A percentile compares a stretch with the other conserved stretches of the same genome.
Evolutionary conservation across 768 basidiomycete genomes (phyloP).

Genomic region (Sarcodon aspratus): DNA sequence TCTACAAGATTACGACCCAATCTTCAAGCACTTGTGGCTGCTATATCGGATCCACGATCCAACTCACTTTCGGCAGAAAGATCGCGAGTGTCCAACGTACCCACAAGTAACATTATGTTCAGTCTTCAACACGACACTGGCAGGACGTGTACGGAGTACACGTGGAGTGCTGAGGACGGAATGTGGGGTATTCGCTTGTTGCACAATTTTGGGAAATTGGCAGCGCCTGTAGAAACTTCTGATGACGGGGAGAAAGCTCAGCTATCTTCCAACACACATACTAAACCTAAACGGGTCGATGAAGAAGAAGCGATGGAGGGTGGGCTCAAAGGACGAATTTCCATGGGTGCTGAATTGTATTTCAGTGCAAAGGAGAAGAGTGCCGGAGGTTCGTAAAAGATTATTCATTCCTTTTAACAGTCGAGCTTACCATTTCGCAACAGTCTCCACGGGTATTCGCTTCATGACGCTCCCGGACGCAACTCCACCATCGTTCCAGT

Average conservation of each 20-base stretch:
- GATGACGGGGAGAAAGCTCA: conserved; percentile 15
- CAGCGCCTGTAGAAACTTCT: conserved; percentile 20
- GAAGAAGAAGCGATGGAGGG: conserved; percentile 92
- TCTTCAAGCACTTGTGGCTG: conserved; percentile 72
- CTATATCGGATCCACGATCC: conserved; percentile 72
- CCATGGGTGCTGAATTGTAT: conserved; percentile 88
- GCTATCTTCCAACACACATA: conserved; percentile 15
- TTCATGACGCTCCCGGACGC: conserved; percentile 87
- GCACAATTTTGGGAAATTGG: conserved; percentile 83
- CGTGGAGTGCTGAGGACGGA: conserved; percentile 87
- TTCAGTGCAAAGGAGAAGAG: conserved; percentile 89
- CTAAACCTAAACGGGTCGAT: conserved; percentile 67
- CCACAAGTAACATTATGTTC: conserved; percentile 60
- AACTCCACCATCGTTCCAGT: conserved; percentile 52
- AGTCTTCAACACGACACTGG: conserved; percentile 89
- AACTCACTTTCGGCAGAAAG: conserved; percentile 28
- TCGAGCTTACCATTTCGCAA: not conserved
- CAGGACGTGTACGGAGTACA: conserved; percentile 88
- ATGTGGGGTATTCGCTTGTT: conserved; percentile 87
- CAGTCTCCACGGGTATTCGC: conserved; percentile 89
- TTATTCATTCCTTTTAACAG: not conserved
- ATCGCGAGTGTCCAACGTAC: conserved; percentile 28
- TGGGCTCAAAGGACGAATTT: conserved; percentile 82
- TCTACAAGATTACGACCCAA: conserved; percentile 73
- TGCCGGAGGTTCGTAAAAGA: conserved; percentile 63